Base-by-base conservation (phyloP, 2,329 filamentous ascomycete genomes). In the Stachybotrys elegans region DNA sequence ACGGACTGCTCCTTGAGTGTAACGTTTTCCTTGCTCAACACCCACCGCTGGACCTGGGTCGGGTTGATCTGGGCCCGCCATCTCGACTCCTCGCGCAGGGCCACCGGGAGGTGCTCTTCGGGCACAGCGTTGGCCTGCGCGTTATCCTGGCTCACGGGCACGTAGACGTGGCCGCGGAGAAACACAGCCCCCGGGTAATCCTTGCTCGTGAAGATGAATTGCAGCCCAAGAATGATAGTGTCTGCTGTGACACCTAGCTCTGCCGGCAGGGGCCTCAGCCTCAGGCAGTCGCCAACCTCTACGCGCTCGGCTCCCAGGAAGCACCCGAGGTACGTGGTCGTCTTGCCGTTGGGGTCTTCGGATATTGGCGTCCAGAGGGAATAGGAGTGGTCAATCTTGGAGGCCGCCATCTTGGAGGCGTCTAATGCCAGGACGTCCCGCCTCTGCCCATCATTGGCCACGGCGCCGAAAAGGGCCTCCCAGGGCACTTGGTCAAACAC, bases 221-320 rank as follows among this genome's bases (percentile, higher is more conserved):
- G 61, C 7, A 74, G 48, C 13, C 67, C 67, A 49, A 74, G 55
- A 42, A 63, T 57, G 12, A 55, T 56, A 13, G 43, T 61, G 52
- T 57, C 62, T 32, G 53, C 57, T 13, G 57, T 50, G 4, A 63
- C 51, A 19, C 61, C 57, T 16, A 67, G 51, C 19, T 73, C 67
- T 2, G 60, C 51, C 1, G 65, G 60, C 20, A 67, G 59, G 4
- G 67, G 62, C 40, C 65, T 68, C 31, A 78, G 56, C 22, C 78
- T 69, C 38, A 81, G 63, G 3, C 72, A 65, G 43, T 77, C 73
- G 23, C 66, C 67, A 6, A 72, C 53, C 47, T 70, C 65, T 35
- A 77, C 60, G 36, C 73, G 69, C 51, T 77, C 73, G 6, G 72
- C 71, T 25, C 73, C 73, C 11, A 77, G 63, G 55, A 76, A 77